These are phyloP conservation scores for Paramecium caudatum DNA, from an alignment of 73 alveolate genomes.

Conservation along the genomic window DNA sequence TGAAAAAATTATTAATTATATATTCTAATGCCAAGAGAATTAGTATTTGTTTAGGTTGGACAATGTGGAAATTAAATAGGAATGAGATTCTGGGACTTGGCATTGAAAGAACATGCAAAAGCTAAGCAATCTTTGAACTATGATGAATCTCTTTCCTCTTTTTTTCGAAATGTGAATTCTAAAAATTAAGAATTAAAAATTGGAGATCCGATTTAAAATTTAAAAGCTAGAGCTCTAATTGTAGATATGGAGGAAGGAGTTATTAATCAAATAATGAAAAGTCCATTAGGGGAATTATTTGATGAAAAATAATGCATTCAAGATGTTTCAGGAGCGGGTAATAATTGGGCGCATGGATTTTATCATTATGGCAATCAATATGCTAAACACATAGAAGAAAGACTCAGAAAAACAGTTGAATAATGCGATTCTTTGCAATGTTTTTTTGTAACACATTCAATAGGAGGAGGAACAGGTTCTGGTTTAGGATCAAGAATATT, in stretches of 20 bases:
- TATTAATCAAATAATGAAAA: conserved; percentile 93
- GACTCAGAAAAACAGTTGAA: conserved; percentile 97
- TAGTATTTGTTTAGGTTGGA: conserved; percentile 66
- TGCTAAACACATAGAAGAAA: conserved; percentile 91
- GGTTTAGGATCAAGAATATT: conserved; percentile 99
- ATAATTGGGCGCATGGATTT: conserved; percentile 79
- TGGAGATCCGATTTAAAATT: conserved; percentile 81
- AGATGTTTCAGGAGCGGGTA: conserved; percentile 94
- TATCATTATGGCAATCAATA: conserved; percentile 70
- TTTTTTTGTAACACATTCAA: conserved; percentile 97
- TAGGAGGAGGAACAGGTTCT: conserved; percentile 99
- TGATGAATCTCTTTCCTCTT: conserved; percentile 91
- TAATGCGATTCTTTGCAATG: conserved; percentile 99
- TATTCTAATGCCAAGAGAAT: conserved; percentile 68
- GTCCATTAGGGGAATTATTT: conserved; percentile 98
- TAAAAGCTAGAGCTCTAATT: conserved; percentile 90
- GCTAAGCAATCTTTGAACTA: conserved; percentile 71
- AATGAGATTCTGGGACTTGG: conserved; percentile 70
- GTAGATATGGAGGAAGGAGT: conserved; percentile 99
- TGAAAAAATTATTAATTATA: background rate
- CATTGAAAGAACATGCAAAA: conserved; percentile 83
- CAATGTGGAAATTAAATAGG: conserved; percentile 74
- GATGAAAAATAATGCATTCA: conserved; percentile 96
- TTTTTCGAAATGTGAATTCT: conserved; percentile 92
- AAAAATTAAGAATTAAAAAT: conserved; percentile 75